Base-by-base conservation (phyloP, 495 filamentous ascomycete species). In the Aspergillus haitiensis region DNA sequence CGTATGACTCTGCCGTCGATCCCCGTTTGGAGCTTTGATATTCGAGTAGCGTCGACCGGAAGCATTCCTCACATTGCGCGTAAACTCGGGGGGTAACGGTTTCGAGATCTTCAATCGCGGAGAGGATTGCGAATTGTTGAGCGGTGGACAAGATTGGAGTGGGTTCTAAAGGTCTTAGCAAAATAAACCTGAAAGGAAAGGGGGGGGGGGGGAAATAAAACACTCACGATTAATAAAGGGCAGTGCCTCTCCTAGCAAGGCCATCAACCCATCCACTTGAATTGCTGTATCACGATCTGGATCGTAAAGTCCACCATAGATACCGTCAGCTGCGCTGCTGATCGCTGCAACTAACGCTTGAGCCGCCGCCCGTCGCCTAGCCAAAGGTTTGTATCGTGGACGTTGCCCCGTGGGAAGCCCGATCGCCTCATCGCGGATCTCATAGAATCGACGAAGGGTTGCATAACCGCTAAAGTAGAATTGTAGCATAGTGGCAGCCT, bases 401-500 rank as follows among this genome's bases (percentile, higher is more conserved):
- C 63, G 71, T 59, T 78, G 64, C n/a, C 77, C 77, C 9, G 74
- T 66, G 49, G 69, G 33, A 6, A 75, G 61, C 18, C 64, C 62
- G 2, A 83, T 58, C 10, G 82, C 80, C 60, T 87, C 81, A 62
- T 97, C 92, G 48, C 93, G 85, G 40, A 91, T 82, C 63, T 92
- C 87, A 70, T 95, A 97, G 74, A 92, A 96, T 62, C 86, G 86
- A 13, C 92, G 85, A 6, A 97, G 78, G 0, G 88, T 92, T 36
- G 91, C 93, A 65, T 96, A 97, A 36, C 93, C 93, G 68, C 88
- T 92, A n/a, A 96, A 82, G 67, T 91, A 86, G 59, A 84, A 87
- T 50, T 90, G 88, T 2, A 97, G 78, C 9, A 94, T 84, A 56
- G 85, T 80, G 21, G 92, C 92, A 9, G 90, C 92, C 64, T 91